phyloP scores from a whole-genome alignment of 345 rosid species.

The Euphorbia peplus region DNA sequence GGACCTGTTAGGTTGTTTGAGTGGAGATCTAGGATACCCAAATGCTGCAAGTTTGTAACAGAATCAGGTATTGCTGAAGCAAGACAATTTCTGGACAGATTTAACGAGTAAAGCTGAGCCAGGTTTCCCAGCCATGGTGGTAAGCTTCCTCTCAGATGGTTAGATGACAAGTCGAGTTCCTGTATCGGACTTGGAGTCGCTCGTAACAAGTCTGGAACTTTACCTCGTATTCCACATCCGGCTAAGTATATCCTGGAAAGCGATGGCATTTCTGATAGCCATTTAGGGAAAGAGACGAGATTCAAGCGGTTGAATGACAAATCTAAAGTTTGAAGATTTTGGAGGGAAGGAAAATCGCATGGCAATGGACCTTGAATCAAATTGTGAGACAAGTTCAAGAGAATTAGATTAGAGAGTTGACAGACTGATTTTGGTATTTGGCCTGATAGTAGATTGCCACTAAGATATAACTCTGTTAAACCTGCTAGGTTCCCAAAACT shows the following conservation, averaged over 20 bases:
- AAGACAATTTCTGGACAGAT: slow-evolving; percentile 46
- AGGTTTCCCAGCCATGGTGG: slow-evolving; percentile 55
- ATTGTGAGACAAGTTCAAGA: slow-evolving; percentile 39
- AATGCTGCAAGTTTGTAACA: slow-evolving; percentile 11
- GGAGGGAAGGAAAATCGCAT: slow-evolving; percentile 34
- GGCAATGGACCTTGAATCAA: slow-evolving; percentile 44
- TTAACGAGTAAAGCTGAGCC: slow-evolving; percentile 38
- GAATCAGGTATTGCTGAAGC: slow-evolving; percentile 31
- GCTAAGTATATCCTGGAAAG: slow-evolving; percentile 42
- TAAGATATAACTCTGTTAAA: slow-evolving; percentile 47
- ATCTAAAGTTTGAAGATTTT: slow-evolving; percentile 48
- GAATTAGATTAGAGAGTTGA: slow-evolving; percentile 37
- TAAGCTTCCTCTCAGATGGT: slow-evolving; percentile 33
- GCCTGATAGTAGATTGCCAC: slow-evolving; percentile 38
- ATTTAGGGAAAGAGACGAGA: slow-evolving; percentile 38
- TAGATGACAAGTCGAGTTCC: slow-evolving; percentile 51
- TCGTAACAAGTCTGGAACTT: slow-evolving; percentile 38
- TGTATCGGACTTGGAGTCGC: slow-evolving; percentile 44
- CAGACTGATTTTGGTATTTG: slow-evolving; percentile 36
- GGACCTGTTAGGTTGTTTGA: slow-evolving; percentile 48
- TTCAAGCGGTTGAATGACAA: slow-evolving; percentile 47
- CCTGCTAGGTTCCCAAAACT: slow-evolving; percentile 41
- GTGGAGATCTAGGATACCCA: slow-evolving; percentile 48
- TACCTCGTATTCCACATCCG: slow-evolving; percentile 46
- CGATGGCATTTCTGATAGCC: slow-evolving; percentile 42